Evolutionary conservation across 2,329 filamentous ascomycete species (phyloP).

Genomic region (Helotiales sp.): DNA sequence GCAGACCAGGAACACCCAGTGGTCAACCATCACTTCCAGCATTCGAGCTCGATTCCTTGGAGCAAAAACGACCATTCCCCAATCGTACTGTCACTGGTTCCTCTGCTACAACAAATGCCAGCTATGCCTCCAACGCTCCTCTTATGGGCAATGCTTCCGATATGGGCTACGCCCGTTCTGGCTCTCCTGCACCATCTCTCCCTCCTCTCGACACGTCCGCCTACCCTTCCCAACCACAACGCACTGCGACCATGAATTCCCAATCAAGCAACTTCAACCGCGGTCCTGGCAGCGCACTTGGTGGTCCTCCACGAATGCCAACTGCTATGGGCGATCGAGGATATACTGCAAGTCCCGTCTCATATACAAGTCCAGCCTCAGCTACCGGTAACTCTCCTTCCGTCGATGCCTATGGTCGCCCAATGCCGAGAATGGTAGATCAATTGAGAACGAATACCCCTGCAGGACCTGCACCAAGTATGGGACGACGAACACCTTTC

Average conservation of each 20-base stretch:
- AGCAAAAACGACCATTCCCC: conserved; percentile 50
- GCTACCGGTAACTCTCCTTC: conserved; percentile 11
- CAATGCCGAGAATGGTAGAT: conserved; percentile 26
- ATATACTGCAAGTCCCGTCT: conserved; percentile 32
- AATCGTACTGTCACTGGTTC: conserved; percentile 53
- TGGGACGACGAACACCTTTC: conserved; percentile 30
- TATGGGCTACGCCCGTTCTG: conserved; percentile 51
- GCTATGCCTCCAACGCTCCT: conserved; percentile 63
- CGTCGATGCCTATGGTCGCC: conserved; percentile 27
- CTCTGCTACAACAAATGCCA: conserved; percentile 53
- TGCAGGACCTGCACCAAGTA: conserved; percentile 26
- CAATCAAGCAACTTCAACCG: conserved; percentile 28
- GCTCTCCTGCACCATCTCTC: conserved; percentile 31
- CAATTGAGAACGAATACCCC: conserved; percentile 31
- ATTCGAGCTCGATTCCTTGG: conserved; percentile 52
- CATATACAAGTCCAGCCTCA: conserved; percentile 25
- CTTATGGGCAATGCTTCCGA: conserved; percentile 59
- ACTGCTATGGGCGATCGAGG: conserved; percentile 30
- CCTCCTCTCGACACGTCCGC: conserved; percentile 26
- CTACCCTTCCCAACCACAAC: conserved; percentile 26
- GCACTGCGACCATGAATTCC: conserved; percentile 30
- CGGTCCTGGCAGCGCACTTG: conserved; percentile 19
- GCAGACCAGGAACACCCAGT: conserved; percentile 56
- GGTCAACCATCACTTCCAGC: conserved; percentile 40
- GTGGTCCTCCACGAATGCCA: conserved; percentile 30